phyloP scores from a whole-genome alignment of 1,139 yeast species.

The Pichia sp. region DNA sequence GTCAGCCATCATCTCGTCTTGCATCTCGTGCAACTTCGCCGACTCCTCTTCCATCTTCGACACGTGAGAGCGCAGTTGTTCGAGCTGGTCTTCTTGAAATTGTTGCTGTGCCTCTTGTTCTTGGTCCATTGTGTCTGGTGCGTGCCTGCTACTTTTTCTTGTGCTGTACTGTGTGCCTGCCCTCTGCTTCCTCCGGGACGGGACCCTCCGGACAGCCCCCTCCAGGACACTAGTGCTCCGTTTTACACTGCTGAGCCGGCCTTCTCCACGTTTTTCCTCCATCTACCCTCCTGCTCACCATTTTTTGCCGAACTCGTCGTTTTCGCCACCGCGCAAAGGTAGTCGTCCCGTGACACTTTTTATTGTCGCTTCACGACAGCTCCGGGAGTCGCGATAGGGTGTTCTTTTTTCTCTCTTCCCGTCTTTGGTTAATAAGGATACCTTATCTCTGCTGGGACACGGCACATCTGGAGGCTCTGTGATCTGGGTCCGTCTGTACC shows the following conservation, averaged over 20 bases:
- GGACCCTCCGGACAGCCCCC: no score
- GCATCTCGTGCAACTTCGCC: conserved; percentile 48
- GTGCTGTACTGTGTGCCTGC: background rate
- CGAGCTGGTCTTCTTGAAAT: conserved; percentile 19
- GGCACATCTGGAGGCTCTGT: no score
- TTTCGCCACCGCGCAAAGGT: background rate
- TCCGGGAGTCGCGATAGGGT: no score
- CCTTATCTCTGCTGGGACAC: no score
- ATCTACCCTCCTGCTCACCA: background rate
- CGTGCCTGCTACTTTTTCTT: background rate
- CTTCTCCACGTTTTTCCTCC: background rate
- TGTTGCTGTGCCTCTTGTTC: conserved; percentile 1
- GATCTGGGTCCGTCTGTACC: no score
- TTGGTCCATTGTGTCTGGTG: conserved; percentile 1
- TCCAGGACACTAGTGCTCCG: no score
- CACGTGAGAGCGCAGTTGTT: conserved; percentile 29
- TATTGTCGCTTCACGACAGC: no score
- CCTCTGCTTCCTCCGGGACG: no score
- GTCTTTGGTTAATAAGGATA: no score
- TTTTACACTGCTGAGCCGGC: background rate
- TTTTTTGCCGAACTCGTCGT: background rate
- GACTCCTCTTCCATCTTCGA: conserved; percentile 50
- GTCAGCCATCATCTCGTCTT: conserved; percentile 41
- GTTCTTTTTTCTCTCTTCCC: no score
- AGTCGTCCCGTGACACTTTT: no score